Conservation (phyloP, 2,329 filamentous ascomycete genomes). For the Fusarium haematococcum region DNA sequence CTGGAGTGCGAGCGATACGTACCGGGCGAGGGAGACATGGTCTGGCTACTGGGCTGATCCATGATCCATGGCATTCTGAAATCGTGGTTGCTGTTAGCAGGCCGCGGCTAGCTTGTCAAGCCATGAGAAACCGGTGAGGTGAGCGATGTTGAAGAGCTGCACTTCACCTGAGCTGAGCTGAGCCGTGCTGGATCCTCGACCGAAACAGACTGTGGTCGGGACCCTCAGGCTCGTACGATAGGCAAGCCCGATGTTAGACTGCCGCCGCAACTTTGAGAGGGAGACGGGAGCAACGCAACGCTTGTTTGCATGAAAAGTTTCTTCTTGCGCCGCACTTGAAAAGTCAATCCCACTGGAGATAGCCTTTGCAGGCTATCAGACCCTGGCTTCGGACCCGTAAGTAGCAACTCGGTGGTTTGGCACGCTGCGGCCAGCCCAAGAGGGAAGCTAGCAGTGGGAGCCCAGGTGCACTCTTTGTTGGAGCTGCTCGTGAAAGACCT, state of each 20-base stretch:
- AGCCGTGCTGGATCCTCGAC: constrained; percentile 22
- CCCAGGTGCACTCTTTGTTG: constrained; percentile 17
- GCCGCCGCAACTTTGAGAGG: constrained; percentile 7
- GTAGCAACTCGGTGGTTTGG: constrained; percentile 26
- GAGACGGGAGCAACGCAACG: background rate
- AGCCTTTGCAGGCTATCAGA: constrained; percentile 20
- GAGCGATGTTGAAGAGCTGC: constrained; percentile 10
- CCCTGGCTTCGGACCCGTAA: constrained; percentile 25
- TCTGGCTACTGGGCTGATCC: constrained; percentile 10
- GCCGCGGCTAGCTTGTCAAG: background rate
- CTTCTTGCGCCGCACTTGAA: constrained; percentile 31
- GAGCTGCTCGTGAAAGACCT: constrained; percentile 12
- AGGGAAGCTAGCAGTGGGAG: constrained; percentile 22
- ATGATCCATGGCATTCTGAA: constrained; percentile 22
- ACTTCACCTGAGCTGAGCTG: constrained; percentile 22
- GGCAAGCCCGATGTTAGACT: constrained; percentile 20
- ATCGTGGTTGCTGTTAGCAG: constrained; percentile 25
- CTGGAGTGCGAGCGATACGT: constrained; percentile 25
- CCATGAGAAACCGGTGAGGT: constrained; percentile 13
- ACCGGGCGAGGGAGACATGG: constrained; percentile 11
- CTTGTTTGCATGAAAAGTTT: constrained; percentile 32
- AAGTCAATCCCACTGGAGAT: constrained; percentile 25
- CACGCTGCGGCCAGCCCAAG: constrained; percentile 29
- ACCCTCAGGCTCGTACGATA: constrained; percentile 41
- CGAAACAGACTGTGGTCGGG: constrained; percentile 33